Evolutionary conservation across 2,329 filamentous ascomycete species (phyloP).

Genomic region (Trichophyton simii): DNA sequence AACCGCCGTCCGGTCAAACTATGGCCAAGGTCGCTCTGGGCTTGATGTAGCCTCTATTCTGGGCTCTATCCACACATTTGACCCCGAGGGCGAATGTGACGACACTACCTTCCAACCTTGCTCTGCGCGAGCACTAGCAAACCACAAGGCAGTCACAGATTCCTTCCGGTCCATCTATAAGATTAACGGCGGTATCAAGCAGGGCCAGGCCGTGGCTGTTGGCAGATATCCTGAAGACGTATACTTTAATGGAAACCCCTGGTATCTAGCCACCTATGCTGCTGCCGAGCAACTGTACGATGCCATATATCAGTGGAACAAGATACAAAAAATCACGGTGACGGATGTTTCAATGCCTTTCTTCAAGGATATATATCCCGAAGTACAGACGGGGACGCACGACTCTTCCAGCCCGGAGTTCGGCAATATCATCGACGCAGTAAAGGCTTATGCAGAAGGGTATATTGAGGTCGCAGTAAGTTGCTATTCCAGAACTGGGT

Average conservation of each 20-base stretch:
- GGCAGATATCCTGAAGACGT: constrained; percentile 60
- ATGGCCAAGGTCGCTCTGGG: constrained; percentile 50
- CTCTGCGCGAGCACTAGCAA: constrained; percentile 53
- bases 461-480: constrained; percentile 35
- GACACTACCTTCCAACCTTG: constrained; percentile 65
- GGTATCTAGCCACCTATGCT: constrained; percentile 63
- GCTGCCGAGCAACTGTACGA: constrained; percentile 70
- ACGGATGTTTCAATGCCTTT: constrained; percentile 55
- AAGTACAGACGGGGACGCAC: constrained; percentile 51
- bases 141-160: constrained; percentile 63
- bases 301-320: constrained; percentile 58
- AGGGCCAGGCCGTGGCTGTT: constrained; percentile 48
- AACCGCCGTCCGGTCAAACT: constrained; percentile 56
- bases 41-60: constrained; percentile 62
- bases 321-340: constrained; percentile 50
- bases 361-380: constrained; percentile 53
- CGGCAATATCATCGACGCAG: constrained; percentile 40
- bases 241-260: constrained; percentile 67
- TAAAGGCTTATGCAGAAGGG: constrained; percentile 49
- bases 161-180: constrained; percentile 59
- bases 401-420: constrained; percentile 37
- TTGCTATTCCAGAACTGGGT: not conserved
- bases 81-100: constrained; percentile 53
- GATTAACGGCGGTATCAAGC: constrained; percentile 54
- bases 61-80: constrained; percentile 55